Evolutionary conservation across 106 monocot genomes (phyloP).

Genomic region (Dendrobium huoshanense): DNA sequence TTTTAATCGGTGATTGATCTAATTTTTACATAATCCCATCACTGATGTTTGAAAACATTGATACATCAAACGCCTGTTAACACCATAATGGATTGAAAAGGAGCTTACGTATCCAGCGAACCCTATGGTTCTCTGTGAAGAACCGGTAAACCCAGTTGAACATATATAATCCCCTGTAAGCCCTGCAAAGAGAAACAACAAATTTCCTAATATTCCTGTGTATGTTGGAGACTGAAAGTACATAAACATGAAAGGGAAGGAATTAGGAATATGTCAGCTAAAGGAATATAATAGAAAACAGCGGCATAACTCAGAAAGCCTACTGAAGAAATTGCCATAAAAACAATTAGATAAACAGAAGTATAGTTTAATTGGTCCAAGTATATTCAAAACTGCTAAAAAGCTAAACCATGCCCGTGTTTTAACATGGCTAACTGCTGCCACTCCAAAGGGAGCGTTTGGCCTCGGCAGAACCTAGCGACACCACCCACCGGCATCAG

Average conservation of each 20-base stretch:
- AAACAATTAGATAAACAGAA: background rate
- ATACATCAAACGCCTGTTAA: no score
- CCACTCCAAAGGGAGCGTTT: no score
- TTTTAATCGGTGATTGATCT: no score
- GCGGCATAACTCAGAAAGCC: background rate
- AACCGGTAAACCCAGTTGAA: constrained; percentile 44
- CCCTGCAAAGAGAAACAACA: constrained; percentile 17
- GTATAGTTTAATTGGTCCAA: background rate
- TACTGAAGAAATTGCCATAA: background rate
- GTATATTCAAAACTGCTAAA: background rate
- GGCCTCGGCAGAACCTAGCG: no score
- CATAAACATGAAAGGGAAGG: background rate
- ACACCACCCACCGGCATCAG: no score
- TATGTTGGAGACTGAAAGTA: background rate
- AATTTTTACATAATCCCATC: no score
- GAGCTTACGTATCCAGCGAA: constrained; percentile 46
- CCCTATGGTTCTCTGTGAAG: constrained; percentile 24
- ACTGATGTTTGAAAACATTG: no score
- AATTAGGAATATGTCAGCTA: background rate
- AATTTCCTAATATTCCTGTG: background rate
- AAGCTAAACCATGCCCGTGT: background rate
- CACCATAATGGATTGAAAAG: no score
- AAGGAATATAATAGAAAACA: background rate
- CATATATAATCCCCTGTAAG: constrained; percentile 38
- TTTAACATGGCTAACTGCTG: background rate